phyloP scores from a whole-genome alignment of 345 rosid species.

The Brassica napus region Da-Ae NC_063451.1:30581001-30581500 shows the following conservation, averaged over 20 bases:
- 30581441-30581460: conserved; percentile 40
- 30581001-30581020: conserved; percentile 16
- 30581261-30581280: conserved; percentile 35
- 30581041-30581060: conserved; percentile 19
- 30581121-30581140: conserved; percentile 28
- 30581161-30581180: conserved; percentile 32
- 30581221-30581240: conserved; percentile 30
- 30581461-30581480: conserved; percentile 32
- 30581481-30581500: conserved; percentile 33
- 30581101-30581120: conserved; percentile 19
- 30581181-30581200: conserved; percentile 30
- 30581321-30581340: conserved; percentile 28
- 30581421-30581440: conserved; percentile 38
- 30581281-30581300: conserved; percentile 36
- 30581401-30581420: conserved; percentile 34
- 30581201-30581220: conserved; percentile 29
- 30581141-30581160: conserved; percentile 37
- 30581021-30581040: conserved; percentile 16
- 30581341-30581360: conserved; percentile 35
- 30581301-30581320: conserved; percentile 34
- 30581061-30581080: conserved; percentile 11
- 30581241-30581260: conserved; percentile 33
- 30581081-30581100: conserved; percentile 38
- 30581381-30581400: conserved; percentile 33
- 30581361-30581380: conserved; percentile 30